Conservation (phyloP, 352 stramenopile species). For the Phytophthora hybrid region DNA sequence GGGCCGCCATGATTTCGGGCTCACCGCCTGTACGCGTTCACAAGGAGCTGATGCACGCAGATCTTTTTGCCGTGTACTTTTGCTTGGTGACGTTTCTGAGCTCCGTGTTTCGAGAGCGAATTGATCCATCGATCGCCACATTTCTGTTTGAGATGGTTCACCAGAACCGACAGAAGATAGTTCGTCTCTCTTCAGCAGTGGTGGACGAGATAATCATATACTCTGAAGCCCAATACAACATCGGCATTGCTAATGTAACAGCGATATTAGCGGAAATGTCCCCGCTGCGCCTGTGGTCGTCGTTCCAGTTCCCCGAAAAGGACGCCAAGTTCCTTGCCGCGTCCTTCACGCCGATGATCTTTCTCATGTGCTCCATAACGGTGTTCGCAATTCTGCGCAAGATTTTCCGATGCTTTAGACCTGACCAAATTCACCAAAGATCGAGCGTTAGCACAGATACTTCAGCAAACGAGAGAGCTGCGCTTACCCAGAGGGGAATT, state of each 20-base stretch:
- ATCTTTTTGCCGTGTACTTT: slow-evolving; percentile 36
- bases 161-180: slow-evolving; percentile 19
- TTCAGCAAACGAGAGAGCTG: slow-evolving; percentile 20
- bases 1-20: slow-evolving; percentile 14
- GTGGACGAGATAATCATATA: slow-evolving; percentile 20
- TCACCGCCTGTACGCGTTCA: slow-evolving; percentile 24
- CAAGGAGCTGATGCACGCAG: slow-evolving; percentile 40
- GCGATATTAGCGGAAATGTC: slow-evolving; percentile 23
- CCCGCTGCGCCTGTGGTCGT: slow-evolving; percentile 25
- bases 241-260: slow-evolving; percentile 21
- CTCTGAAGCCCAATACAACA: slow-evolving; percentile 16
- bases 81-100: slow-evolving; percentile 27
- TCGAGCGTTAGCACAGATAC: slow-evolving; percentile 23
- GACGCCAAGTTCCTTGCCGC: slow-evolving; percentile 20
- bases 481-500: slow-evolving; percentile 7
- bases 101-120: slow-evolving; percentile 33
- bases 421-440: slow-evolving; percentile 17
- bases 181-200: slow-evolving; percentile 13
- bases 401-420: slow-evolving; percentile 16
- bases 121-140: slow-evolving; percentile 32
- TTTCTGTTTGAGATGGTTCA: slow-evolving; percentile 33
- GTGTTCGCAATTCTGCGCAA: slow-evolving; percentile 25
- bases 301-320: slow-evolving; percentile 30
- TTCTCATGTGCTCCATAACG: slow-evolving; percentile 17
- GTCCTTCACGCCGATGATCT: slow-evolving; percentile 27